Percentiles rank a stretch among this genome's conserved stretches.
These are phyloP conservation scores for Elaeis oleifera DNA, from an alignment of 202 grass and related monocot genomes.

Conservation along the genomic window DNA sequence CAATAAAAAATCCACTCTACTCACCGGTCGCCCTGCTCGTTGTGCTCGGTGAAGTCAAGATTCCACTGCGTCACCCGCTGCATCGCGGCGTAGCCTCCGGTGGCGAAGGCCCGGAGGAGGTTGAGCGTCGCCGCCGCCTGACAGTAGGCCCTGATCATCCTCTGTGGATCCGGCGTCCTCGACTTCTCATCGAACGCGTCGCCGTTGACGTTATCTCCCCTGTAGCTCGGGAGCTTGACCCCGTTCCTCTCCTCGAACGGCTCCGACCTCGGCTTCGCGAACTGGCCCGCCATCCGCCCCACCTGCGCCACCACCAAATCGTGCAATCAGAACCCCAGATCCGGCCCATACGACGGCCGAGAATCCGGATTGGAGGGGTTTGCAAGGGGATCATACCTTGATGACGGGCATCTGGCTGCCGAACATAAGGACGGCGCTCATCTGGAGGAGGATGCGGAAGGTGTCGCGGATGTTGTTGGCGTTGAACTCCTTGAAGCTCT, in stretches of 20 bases:
- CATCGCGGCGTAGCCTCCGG: constrained; percentile 56
- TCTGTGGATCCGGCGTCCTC: constrained; percentile 42
- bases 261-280: constrained; percentile 60
- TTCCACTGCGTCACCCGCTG: constrained; percentile 63
- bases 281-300: constrained; percentile 62
- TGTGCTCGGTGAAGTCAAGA: constrained; percentile 57
- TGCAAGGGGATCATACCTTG: constrained; percentile 24
- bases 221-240: constrained; percentile 58
- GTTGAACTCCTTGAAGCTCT: constrained; percentile 82
- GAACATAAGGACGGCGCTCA: constrained; percentile 64
- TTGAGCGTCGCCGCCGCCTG: constrained; percentile 57
- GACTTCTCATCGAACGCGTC: constrained; percentile 54
- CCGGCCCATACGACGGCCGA: too few species aligned
- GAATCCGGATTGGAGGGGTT: background rate
- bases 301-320: constrained; percentile 17
- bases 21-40: constrained; percentile 51
- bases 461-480: constrained; percentile 67
- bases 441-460: constrained; percentile 60
- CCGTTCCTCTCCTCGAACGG: constrained; percentile 41
- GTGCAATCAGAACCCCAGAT: background rate
- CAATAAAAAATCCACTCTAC: background rate
- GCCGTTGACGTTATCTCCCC: constrained; percentile 54
- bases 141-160: constrained; percentile 47
- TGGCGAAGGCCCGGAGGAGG: constrained; percentile 51
- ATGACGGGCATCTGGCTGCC: constrained; percentile 52